Base-by-base conservation (phyloP, 208 protist genomes). In the Trypanosoma mega region DNA sequence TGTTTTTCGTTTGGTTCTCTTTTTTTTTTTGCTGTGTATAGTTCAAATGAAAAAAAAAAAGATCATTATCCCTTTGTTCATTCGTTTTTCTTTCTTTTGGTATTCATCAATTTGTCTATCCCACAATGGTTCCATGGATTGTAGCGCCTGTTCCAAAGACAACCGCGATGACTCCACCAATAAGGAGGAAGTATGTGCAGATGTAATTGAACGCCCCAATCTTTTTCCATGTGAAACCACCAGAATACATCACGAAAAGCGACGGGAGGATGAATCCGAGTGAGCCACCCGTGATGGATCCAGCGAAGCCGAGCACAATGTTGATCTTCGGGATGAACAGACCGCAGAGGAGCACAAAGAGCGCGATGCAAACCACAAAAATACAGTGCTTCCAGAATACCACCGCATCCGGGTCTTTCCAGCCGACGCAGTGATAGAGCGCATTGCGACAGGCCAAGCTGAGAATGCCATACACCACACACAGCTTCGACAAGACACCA, bases 211-310 rank as follows among this genome's bases (percentile, higher is more conserved):
- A 64, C 52, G 56, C 72, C 48, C 81, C 76, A 2, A 83, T 69
- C 36, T 81, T 75, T 55, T 68, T 48, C 14, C 76, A 57, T 31
- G 67, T 89, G 63, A 82, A 89, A 50, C 64, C 79, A 26, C 82
- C 78, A 1, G 81, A 74, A 68, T 89, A 87, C 41, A 92, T 79
- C 49, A 68, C 73, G 62, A 94, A 92, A 56, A 70, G 77, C 41
- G 87, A 78, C 1, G 87, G 87, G 52, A 90, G 78, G 9, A 92
- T 60, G 78, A 94, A 94, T 53, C 65, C 78, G 21, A 94, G 61
- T 43, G 86, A 79, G 36, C 78, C 80, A n/a, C 82, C 84, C 56
- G 74, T 80, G 46, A 92, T 74, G 31, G 77, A 78, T 27, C 87
- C 87, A 46, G 90, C 72, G 8, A 94, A 72, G 29, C 49, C 61